Conservation (phyloP, 208 protist genomes). For the Leishmania tarentolae region DNA sequence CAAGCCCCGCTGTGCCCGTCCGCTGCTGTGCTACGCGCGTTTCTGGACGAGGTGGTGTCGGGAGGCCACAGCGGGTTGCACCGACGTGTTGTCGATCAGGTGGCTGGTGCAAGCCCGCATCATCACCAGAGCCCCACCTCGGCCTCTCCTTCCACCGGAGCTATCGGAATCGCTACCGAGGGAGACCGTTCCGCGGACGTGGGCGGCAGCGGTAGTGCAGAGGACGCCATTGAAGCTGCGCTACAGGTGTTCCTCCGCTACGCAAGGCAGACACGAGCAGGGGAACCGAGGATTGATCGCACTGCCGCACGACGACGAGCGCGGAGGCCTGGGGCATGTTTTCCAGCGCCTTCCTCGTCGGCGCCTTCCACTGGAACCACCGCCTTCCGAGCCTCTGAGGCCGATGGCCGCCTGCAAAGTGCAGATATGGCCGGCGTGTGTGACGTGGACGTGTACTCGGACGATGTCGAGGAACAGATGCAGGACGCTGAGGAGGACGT, state of each 20-base stretch:
- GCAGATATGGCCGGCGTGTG: background rate
- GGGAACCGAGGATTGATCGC: background rate
- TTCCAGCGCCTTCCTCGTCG: background rate
- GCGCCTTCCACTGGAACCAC: background rate
- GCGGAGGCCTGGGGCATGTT: background rate
- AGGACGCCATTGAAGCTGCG: constrained; percentile 28
- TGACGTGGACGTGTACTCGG: constrained; percentile 15
- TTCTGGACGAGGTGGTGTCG: constrained; percentile 34
- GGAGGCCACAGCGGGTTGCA: constrained; percentile 22
- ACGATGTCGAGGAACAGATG: constrained; percentile 11
- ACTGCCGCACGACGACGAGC: background rate
- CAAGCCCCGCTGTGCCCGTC: constrained; percentile 37
- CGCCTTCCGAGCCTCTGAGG: background rate
- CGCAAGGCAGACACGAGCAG: background rate
- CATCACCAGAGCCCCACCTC: background rate
- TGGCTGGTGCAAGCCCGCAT: constrained; percentile 2
- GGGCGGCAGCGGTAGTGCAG: constrained; percentile 1
- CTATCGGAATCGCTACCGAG: background rate
- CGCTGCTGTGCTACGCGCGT: constrained; percentile 6
- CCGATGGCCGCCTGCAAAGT: background rate
- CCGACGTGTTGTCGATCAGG: constrained; percentile 21
- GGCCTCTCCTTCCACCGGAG: background rate
- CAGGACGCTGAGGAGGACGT: constrained; percentile 9
- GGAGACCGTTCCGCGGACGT: constrained; percentile 2
- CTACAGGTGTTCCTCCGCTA: constrained; percentile 23